Conservation (phyloP, 768 basidiomycete species). For the Amanita rubescens region DNA sequence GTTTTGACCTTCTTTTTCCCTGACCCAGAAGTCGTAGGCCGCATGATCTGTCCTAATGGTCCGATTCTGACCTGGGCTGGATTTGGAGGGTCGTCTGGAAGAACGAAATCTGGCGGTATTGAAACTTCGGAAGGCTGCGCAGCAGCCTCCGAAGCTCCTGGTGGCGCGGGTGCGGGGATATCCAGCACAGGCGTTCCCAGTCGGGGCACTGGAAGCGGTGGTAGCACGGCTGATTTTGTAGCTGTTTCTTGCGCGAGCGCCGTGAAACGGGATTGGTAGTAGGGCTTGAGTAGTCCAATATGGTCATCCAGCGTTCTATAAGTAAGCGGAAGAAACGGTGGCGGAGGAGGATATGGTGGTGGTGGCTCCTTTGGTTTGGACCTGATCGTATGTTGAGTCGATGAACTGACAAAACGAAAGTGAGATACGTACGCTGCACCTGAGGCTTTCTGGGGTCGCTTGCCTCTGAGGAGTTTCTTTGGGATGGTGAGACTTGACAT, state of each 20-base stretch:
- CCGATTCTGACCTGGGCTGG: slow-evolving; percentile 64
- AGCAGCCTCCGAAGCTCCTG: not conserved
- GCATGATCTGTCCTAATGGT: slow-evolving; percentile 69
- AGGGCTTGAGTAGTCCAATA: slow-evolving; percentile 77
- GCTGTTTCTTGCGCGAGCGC: slow-evolving; percentile 12
- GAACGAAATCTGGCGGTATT: slow-evolving; percentile 23
- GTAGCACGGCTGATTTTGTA: slow-evolving; percentile 9
- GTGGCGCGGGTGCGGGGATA: not conserved
- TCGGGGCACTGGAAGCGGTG: slow-evolving; percentile 5
- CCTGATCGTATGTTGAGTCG: slow-evolving; percentile 23
- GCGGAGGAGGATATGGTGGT: slow-evolving; percentile 79
- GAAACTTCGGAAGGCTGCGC: slow-evolving; percentile 14
- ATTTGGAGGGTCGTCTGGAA: slow-evolving; percentile 61
- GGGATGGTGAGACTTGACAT: slow-evolving; percentile 74
- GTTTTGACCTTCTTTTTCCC: slow-evolving; percentile 56
- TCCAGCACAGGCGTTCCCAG: not conserved
- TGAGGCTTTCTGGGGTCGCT: slow-evolving; percentile 37
- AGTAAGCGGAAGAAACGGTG: slow-evolving; percentile 68
- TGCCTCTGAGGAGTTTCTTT: slow-evolving; percentile 64
- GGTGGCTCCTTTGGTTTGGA: slow-evolving; percentile 68
- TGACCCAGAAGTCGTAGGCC: slow-evolving; percentile 33
- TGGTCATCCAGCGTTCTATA: slow-evolving; percentile 62
- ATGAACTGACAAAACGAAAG: not conserved
- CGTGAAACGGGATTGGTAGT: slow-evolving; percentile 56
- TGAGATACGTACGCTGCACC: slow-evolving; percentile 38